Evolutionary conservation across 2,329 filamentous ascomycete species (phyloP), one percentile per base, ranked within the genome.

Genomic region (Didymella exigua): DNA sequence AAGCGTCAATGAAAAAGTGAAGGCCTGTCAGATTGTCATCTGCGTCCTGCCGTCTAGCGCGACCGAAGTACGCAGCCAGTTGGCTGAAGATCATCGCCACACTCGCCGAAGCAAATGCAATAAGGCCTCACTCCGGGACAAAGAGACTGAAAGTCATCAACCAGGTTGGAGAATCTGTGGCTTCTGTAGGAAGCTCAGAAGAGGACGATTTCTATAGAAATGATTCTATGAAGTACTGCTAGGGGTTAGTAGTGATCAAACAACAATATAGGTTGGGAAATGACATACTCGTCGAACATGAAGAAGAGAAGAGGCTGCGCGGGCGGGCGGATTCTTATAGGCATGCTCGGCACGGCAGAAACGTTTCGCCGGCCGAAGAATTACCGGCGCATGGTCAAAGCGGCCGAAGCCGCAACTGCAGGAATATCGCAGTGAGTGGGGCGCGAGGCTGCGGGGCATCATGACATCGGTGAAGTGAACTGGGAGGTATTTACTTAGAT

Each of bases 201-300:
- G 84, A 83, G 84, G 89, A 92, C 87, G 87, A 90, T 84, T 88
- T 93, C 91, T 96, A 92, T 93, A 96, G 89, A 96, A 96, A 90
- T 66, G 68, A 71, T 70, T 69, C 65, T 61, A 56, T 64, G 63
- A 66, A 67, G 62, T 67, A 47, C 27, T 58, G 42, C 5, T 29
- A 40, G 6, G 43, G 46, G 44, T 53, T 31, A 23, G n/a, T 9
- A 38, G 4, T 37, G 19, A 26, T 7, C 29, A 5, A 44, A 19
- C n/a, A n/a, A 6, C 11, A 53, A 33, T 43, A 21, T 27, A 26
- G 26, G 47, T 13, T 38, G 21, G 31, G 21, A 4, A 4, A 4
- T 27, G n/a, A 45, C 44, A 37, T 24, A 50, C 58, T 30, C 33
- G 37, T 61, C 59, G 57, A 49, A 48, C 24, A n/a, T 54, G 23